A percentile compares a stretch with the other conserved stretches of the same genome.
These are phyloP conservation scores for Xylaria telfairii DNA, from an alignment of 495 filamentous ascomycete genomes.

Conservation along the genomic window DNA sequence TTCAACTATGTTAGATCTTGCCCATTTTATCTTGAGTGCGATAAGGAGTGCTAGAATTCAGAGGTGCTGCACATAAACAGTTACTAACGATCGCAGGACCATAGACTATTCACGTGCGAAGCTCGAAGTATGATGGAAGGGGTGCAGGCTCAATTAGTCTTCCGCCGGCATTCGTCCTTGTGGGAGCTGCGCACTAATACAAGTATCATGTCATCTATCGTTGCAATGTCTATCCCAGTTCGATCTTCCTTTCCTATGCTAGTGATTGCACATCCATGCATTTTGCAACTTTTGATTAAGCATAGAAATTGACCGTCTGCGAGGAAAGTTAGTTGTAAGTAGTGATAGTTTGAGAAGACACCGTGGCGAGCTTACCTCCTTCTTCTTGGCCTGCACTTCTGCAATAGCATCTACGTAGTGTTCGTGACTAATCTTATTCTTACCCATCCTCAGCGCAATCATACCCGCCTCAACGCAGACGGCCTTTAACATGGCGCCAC, in stretches of 20 bases:
- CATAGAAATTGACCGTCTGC: conserved; percentile 66
- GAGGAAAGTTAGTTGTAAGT: conserved; percentile 38
- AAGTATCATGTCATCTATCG: conserved; percentile 14
- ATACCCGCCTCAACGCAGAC: conserved; percentile 99
- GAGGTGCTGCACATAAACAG: not conserved
- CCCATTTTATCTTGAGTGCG: not conserved
- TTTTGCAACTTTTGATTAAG: conserved; percentile 55
- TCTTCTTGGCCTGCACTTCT: conserved; percentile 98
- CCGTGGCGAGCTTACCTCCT: conserved; percentile 65
- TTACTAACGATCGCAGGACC: not conserved
- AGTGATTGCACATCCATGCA: conserved; percentile 18
- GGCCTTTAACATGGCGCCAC: conserved; percentile 95
- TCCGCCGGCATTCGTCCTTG: not conserved
- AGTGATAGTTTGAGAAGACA: not conserved
- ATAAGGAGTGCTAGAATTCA: not conserved
- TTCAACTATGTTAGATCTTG: not conserved
- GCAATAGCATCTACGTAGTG: conserved; percentile 99
- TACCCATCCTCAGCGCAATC: conserved; percentile 93
- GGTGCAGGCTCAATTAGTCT: conserved; percentile 1
- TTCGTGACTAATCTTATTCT: conserved; percentile 94
- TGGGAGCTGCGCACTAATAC: conserved; percentile 16
- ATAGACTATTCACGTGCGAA: not conserved
- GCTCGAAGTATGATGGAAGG: not conserved
- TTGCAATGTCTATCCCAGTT: conserved; percentile 28
- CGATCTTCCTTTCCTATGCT: conserved; percentile 1